Base-by-base conservation (phyloP, 306 rosid species). In the Pachyrhizus erosus region DNA sequence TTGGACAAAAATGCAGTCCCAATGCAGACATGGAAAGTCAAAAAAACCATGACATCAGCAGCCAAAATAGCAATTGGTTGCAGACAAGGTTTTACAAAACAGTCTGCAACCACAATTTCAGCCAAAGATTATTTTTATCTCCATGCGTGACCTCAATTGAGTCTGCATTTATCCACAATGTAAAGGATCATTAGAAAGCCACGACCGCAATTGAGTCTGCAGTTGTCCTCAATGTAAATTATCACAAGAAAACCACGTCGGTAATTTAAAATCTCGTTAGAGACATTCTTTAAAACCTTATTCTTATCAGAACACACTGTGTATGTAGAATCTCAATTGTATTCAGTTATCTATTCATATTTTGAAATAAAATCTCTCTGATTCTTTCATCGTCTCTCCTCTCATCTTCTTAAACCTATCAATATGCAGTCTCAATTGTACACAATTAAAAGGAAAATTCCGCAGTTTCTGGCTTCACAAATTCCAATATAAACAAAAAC, bases 401-500 rank as follows among this genome's bases (percentile, higher is more conserved):
- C 34, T 26, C 68, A 27, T 27, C 9, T 3, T 58, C 66, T 4
- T 61, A 33, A 66, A 66, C 46, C 5, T 27, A n/a, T 24, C 21
- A 17, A 51, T 6, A 17, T 51, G n/a, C 60, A 52, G 13, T 52
- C 12, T 51, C 23, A 1, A 8, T 7, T 0, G 58, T 52, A 18
- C 1, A 18, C 12, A 7, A 8, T 7, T 52, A 18, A n/a, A 51
- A 51, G 4, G 4, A 34, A 4, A 37, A 37, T 7, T 31, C 5
- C 52, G 21, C 5, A 42, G 4, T 21, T 40, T 40, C 74, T 68
- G 2, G 74, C 52, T 69, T 12, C 3, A 0, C 11, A 8, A 70
- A 70, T 6, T 70, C 40, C 12, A 60, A 27, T 60, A 60, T 27
- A 48, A 83, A 70, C 61, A 66, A 51, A 67, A 24, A 20, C 5